Evolutionary conservation across 768 basidiomycete genomes (phyloP).

Genomic region (Podaxis sp.): DNA sequence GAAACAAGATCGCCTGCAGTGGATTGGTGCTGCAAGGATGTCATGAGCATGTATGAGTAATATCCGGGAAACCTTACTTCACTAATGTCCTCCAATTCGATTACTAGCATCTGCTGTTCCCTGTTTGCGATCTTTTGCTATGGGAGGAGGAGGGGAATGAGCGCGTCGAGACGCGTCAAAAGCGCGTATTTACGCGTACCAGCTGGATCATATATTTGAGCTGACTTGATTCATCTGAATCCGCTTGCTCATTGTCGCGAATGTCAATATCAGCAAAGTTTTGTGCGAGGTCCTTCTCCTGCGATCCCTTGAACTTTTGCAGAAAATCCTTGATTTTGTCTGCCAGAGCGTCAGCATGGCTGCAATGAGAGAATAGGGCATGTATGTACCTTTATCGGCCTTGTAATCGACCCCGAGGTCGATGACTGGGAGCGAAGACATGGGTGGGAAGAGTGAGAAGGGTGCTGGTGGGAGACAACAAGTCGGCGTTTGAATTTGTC

Average conservation of each 20-base stretch:
- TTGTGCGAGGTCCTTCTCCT: constrained; percentile 59
- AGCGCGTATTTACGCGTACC: constrained; percentile 41
- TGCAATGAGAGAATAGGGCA: background rate
- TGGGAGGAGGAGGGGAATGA: constrained; percentile 13
- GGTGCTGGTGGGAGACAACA: constrained; percentile 8
- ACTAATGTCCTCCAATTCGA: constrained; percentile 86
- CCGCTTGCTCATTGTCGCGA: constrained; percentile 39
- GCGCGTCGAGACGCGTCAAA: constrained; percentile 25
- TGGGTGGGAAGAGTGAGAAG: constrained; percentile 32
- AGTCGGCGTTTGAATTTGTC: constrained; percentile 32
- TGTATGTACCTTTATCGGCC: constrained; percentile 58
- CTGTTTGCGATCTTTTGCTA: constrained; percentile 94
- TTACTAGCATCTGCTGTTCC: constrained; percentile 81
- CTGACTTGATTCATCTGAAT: constrained; percentile 30
- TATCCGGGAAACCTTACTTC: constrained; percentile 38
- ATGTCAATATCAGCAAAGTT: constrained; percentile 72
- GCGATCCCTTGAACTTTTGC: constrained; percentile 55
- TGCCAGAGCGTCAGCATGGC: constrained; percentile 23
- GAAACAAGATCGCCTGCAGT: constrained; percentile 69
- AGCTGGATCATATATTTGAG: constrained; percentile 83
- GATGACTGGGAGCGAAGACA: constrained; percentile 58
- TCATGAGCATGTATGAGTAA: constrained; percentile 11
- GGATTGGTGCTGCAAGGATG: constrained; percentile 53
- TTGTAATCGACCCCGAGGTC: constrained; percentile 63
- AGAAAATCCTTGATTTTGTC: constrained; percentile 70